Evolutionary conservation across 2,329 filamentous ascomycete genomes (phyloP).

Genomic region (Penicillium sp.): DNA sequence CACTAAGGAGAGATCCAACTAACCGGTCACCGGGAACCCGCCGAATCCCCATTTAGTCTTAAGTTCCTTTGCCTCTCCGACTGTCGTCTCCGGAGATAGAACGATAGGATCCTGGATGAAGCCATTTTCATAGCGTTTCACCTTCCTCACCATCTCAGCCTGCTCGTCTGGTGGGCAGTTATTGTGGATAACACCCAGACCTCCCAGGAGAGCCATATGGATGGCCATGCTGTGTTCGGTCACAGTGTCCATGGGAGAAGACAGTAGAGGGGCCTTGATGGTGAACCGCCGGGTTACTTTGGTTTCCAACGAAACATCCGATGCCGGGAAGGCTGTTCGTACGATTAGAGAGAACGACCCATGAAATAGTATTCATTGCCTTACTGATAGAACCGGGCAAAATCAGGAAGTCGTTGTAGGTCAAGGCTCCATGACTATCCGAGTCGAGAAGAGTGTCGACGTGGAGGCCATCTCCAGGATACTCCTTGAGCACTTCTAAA

Average conservation of each 20-base stretch:
- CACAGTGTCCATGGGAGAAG: slow-evolving; percentile 98
- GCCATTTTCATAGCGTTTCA: slow-evolving; percentile 98
- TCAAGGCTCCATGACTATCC: slow-evolving; percentile 85
- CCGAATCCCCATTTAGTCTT: slow-evolving; percentile 99
- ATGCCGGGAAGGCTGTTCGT: slow-evolving; percentile 74
- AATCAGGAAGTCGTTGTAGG: slow-evolving; percentile 98
- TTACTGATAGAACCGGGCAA: slow-evolving; percentile 92
- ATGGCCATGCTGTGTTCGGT: slow-evolving; percentile 99
- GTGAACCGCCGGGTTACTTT: slow-evolving; percentile 93
- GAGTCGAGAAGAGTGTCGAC: slow-evolving; percentile 86
- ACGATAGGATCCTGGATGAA: slow-evolving; percentile 97
- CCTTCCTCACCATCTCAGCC: slow-evolving; percentile 98
- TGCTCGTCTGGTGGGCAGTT: slow-evolving; percentile 98
- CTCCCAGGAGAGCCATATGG: slow-evolving; percentile 63
- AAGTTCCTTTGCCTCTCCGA: slow-evolving; percentile 83
- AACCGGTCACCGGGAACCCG: slow-evolving; percentile 96
- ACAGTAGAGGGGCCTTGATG: slow-evolving; percentile 94
- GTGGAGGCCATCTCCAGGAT: slow-evolving; percentile 81
- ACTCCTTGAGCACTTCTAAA: slow-evolving; percentile 75
- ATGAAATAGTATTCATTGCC: slow-evolving; percentile 14
- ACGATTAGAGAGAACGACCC: background rate
- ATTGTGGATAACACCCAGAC: slow-evolving; percentile 87
- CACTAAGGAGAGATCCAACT: no score
- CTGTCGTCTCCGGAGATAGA: slow-evolving; percentile 79
- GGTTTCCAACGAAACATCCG: slow-evolving; percentile 81